Evolutionary conservation across 2,329 filamentous ascomycete species (phyloP).

Genomic region (Pseudogymnoascus sp.): DNA sequence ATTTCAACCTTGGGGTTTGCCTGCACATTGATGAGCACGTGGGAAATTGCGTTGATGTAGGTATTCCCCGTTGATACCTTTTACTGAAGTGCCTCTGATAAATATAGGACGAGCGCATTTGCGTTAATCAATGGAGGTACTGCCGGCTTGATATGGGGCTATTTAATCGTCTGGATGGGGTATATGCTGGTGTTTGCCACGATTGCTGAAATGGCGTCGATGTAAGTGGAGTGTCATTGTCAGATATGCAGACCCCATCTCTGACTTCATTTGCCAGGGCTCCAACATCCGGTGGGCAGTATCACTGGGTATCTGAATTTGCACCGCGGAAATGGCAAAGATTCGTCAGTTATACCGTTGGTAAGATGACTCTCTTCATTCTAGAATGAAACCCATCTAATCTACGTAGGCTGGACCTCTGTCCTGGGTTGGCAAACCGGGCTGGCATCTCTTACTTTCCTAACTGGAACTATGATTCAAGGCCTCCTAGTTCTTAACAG

Average conservation of each 20-base stretch:
- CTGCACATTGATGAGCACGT: slow-evolving; percentile 36
- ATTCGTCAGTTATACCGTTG: slow-evolving; percentile 45
- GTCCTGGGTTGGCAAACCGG: slow-evolving; percentile 39
- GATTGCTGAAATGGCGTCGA: slow-evolving; percentile 25
- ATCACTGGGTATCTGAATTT: slow-evolving; percentile 51
- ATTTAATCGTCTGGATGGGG: slow-evolving; percentile 30
- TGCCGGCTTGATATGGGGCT: slow-evolving; percentile 35
- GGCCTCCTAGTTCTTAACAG: slow-evolving; percentile 31
- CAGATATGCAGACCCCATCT: not conserved
- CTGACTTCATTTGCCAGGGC: slow-evolving; percentile 30
- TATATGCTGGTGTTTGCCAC: slow-evolving; percentile 21
- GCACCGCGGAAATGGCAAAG: slow-evolving; percentile 41
- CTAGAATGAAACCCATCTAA: not conserved
- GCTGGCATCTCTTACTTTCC: slow-evolving; percentile 34
- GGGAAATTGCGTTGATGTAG: slow-evolving; percentile 35
- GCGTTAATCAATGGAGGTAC: slow-evolving; percentile 20
- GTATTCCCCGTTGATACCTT: not conserved
- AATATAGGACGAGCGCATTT: slow-evolving; percentile 29
- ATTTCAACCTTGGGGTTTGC: slow-evolving; percentile 36
- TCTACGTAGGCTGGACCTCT: slow-evolving; percentile 36
- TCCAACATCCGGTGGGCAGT: slow-evolving; percentile 50
- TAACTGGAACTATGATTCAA: slow-evolving; percentile 39
- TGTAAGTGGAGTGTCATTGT: slow-evolving; percentile 16
- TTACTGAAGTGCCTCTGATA: slow-evolving; percentile 15
- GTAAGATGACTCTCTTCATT: slow-evolving; percentile 21